Base-by-base conservation (phyloP, 2,329 filamentous ascomycete genomes). In the Aspergillus texensis region DNA sequence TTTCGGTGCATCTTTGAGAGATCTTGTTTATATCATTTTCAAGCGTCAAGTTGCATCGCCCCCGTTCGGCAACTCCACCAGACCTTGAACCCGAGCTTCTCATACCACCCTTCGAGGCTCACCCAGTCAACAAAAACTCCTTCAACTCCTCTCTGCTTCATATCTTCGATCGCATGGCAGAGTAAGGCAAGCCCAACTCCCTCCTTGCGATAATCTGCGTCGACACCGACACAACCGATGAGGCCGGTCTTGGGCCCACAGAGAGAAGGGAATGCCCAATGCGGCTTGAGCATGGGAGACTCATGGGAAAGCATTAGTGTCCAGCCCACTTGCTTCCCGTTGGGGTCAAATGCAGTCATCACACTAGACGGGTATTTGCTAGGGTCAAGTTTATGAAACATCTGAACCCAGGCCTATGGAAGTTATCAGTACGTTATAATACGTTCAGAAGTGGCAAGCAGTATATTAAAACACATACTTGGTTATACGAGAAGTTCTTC, bases 91-190 rank as follows among this genome's bases (percentile, higher is more conserved):
- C 80, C 80, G 46, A 81, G 63, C 57, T 76, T 74, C 68, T 82
- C 81, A 70, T 83, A 83, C 69, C 78, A 82, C 19, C 80, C 80
- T 19, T 78, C 71, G 46, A 81, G 69, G 26, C 72, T 74, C 46
- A 80, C 79, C 75, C 77, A 81, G 61, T 83, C 80, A 55, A 83
- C 75, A 68, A 80, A 81, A 2, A 81, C 77, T 0, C 78, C 78
- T 39, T 81, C 75, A 1, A 80, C 66, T 0, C 77, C 79, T 41
- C 80, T 68, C 45, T 74, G 59, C 64, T 74, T 78, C 79, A 83
- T 78, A 67, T 81, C 68, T 67, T 81, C 72, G 32, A 82, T 74
- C 21, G 81, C 80, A 65, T 79, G 75, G 19, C 77, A 77, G 52
- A 83, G 61, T 58, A 84, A 68, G 28, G 78, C 78, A 48, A 82